Conservation (phyloP, 2,329 filamentous ascomycete genomes). For the Hymenoscyphus salicellus region DNA sequence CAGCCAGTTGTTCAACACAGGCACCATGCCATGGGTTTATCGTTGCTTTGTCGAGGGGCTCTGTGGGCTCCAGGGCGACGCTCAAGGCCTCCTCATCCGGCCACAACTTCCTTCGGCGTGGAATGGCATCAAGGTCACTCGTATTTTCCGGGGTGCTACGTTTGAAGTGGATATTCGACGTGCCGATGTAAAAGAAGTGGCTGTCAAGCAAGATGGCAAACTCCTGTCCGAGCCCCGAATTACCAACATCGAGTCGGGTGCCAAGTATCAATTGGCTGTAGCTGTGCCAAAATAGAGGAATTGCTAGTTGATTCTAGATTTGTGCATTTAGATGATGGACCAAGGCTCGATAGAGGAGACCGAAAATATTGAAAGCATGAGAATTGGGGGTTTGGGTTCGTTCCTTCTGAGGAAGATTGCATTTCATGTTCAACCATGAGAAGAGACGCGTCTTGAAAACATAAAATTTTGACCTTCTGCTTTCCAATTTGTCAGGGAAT, state of each 20-base stretch:
- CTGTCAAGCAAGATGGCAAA: constrained; percentile 40
- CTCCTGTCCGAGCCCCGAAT: constrained; percentile 43
- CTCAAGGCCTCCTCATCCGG: constrained; percentile 44
- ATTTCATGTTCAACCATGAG: constrained; percentile 1
- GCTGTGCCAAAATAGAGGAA: constrained; percentile 27
- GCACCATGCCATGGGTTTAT: constrained; percentile 56
- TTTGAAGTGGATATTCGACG: constrained; percentile 45
- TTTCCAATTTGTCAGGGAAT: too few species aligned
- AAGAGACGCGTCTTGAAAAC: neutral
- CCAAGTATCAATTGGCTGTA: constrained; percentile 46
- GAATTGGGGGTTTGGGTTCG: neutral
- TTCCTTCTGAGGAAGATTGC: neutral
- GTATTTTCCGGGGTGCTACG: constrained; percentile 50
- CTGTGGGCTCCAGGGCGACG: constrained; percentile 51
- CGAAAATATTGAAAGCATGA: neutral
- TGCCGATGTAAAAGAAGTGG: constrained; percentile 41
- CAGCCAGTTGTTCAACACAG: constrained; percentile 58
- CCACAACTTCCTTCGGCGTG: constrained; percentile 52
- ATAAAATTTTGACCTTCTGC: neutral
- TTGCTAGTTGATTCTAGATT: neutral
- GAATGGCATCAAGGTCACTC: constrained; percentile 46
- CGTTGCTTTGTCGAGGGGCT: constrained; percentile 54
- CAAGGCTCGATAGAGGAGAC: neutral
- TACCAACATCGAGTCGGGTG: constrained; percentile 42
- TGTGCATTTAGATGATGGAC: neutral